phyloP scores from a whole-genome alignment of 129 eudicot genomes.

The Saussurea involucrata region DNA sequence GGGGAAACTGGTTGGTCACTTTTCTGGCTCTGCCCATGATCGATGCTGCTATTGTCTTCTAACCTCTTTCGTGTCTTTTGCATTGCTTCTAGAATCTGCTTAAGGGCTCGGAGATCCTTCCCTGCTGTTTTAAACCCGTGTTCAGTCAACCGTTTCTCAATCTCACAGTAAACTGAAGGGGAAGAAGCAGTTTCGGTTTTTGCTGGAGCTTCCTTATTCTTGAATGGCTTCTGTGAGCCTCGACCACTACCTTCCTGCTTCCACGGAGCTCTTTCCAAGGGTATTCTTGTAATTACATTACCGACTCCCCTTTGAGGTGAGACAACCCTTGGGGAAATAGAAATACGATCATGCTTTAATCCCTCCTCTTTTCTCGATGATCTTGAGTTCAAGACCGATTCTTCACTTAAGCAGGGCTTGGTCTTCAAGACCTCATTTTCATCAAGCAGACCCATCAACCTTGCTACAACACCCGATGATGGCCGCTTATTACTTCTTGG shows the following conservation, averaged over 20 bases:
- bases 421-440: slow-evolving; percentile 27
- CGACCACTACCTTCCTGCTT: slow-evolving; percentile 45
- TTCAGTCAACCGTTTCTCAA: slow-evolving; percentile 80
- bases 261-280: slow-evolving; percentile 84
- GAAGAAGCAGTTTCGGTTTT: slow-evolving; percentile 30
- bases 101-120: slow-evolving; percentile 93
- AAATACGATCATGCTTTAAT: slow-evolving; percentile 29
- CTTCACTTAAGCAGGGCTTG: slow-evolving; percentile 21
- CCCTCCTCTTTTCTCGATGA: slow-evolving; percentile 36
- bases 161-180: slow-evolving; percentile 71
- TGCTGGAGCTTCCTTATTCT: slow-evolving; percentile 25
- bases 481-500: slow-evolving; percentile 51
- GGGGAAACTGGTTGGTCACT: slow-evolving; percentile 32
- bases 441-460: slow-evolving; percentile 79
- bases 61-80: slow-evolving; percentile 56
- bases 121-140: slow-evolving; percentile 72
- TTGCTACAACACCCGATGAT: slow-evolving; percentile 75
- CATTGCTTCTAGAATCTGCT: slow-evolving; percentile 97
- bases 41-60: slow-evolving; percentile 30
- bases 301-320: slow-evolving; percentile 33
- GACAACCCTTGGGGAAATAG: slow-evolving; percentile 35
- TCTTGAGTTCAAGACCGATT: slow-evolving; percentile 28
- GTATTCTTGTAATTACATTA: slow-evolving; percentile 40
- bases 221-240: slow-evolving; percentile 36
- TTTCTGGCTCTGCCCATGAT: slow-evolving; percentile 28